These are phyloP conservation scores for Lactifluus echinatus DNA, from an alignment of 768 basidiomycete species.

Conservation along the genomic window DNA sequence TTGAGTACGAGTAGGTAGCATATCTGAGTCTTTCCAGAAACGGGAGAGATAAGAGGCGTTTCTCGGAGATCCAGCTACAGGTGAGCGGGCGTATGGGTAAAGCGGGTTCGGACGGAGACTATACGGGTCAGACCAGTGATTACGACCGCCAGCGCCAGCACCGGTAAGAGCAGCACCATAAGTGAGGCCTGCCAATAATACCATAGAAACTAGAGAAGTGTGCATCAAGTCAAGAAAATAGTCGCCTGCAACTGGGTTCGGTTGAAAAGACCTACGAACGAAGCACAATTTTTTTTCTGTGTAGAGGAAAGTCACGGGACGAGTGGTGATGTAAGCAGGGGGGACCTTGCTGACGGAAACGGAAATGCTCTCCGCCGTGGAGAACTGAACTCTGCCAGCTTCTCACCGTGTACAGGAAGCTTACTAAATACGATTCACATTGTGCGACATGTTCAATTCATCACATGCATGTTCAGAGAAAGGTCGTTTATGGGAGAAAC, in stretches of 20 bases:
- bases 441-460: background rate
- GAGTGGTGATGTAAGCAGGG: no score
- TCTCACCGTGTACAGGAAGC: no score
- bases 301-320: no score
- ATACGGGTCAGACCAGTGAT: slow-evolving; percentile 19
- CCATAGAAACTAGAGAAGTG: background rate
- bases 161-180: background rate
- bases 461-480: background rate
- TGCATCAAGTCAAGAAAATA: slow-evolving; percentile 9
- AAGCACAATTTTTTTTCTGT: no score
- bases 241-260: slow-evolving; percentile 12
- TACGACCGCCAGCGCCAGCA: slow-evolving; percentile 3
- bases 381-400: no score
- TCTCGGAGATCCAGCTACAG: background rate
- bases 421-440: background rate
- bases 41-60: background rate
- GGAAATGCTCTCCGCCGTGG: no score
- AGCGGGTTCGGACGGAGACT: slow-evolving; percentile 16
- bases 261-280: slow-evolving; percentile 7
- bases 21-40: background rate
- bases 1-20: slow-evolving; percentile 8
- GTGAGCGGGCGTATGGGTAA: slow-evolving; percentile 8
- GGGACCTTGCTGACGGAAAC: no score
- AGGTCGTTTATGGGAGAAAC: background rate
- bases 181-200: slow-evolving; percentile 5